Conservation (phyloP, 495 filamentous ascomycete genomes). For the Aspergillus incahuasiensis region DNA sequence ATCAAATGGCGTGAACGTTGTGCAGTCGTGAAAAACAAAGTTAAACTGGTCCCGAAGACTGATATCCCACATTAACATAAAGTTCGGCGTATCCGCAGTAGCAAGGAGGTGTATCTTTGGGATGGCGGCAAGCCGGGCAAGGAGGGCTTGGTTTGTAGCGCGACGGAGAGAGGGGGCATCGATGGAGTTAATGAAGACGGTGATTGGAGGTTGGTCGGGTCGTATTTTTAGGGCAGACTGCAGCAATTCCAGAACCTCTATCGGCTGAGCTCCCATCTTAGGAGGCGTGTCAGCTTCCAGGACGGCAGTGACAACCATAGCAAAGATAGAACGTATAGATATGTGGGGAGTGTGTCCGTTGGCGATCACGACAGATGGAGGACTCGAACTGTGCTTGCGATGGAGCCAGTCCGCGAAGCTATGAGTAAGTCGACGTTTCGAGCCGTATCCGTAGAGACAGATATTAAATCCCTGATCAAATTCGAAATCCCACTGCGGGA, state of each 20-base stretch:
- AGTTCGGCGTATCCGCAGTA: conserved; percentile 82
- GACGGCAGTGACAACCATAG: conserved; percentile 61
- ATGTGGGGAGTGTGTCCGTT: conserved; percentile 82
- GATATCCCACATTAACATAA: conserved; percentile 85
- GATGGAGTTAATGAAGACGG: conserved; percentile 78
- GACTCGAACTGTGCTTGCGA: conserved; percentile 30
- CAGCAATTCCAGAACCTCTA: conserved; percentile 62
- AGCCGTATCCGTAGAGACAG: conserved; percentile 89
- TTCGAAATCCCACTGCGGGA: conserved; percentile 91
- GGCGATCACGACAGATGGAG: conserved; percentile 68
- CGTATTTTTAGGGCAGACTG: conserved; percentile 52
- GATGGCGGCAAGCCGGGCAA: conserved; percentile 71
- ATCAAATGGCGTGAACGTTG: conserved; percentile 76
- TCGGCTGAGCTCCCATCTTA: conserved; percentile 57
- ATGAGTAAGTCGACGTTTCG: conserved; percentile 71
- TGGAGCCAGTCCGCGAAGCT: conserved; percentile 74
- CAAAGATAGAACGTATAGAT: conserved; percentile 74
- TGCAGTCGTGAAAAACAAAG: conserved; percentile 89
- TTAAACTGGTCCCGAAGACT: conserved; percentile 71
- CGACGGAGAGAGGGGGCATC: conserved; percentile 74
- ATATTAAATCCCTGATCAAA: conserved; percentile 84
- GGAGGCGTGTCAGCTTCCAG: conserved; percentile 51
- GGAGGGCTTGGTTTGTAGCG: conserved; percentile 60
- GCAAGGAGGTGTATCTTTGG: conserved; percentile 70
- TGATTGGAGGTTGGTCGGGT: conserved; percentile 45